A percentile compares a stretch with the other conserved stretches of the same genome.
Conservation (phyloP, 108 stramenopile genomes). For the Epithemia pelagica region DNA sequence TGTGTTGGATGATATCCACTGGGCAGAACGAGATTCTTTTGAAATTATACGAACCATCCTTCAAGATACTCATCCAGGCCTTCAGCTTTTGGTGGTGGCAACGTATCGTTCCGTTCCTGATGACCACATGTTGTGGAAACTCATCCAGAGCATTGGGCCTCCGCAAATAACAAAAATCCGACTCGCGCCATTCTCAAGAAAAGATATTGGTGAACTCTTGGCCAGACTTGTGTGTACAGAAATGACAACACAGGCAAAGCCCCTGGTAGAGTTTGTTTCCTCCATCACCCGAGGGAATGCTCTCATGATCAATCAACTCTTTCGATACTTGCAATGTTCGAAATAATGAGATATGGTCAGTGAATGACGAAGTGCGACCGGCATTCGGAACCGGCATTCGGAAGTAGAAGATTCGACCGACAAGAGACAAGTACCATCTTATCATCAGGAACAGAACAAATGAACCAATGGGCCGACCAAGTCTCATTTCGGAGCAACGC, state of each 20-base stretch:
- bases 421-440: no score
- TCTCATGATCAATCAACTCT: background rate
- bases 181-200: background rate
- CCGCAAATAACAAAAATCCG: background rate
- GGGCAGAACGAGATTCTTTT: background rate
- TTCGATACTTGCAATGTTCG: background rate
- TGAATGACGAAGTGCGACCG: no score
- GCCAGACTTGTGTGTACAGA: background rate
- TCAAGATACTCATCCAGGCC: background rate
- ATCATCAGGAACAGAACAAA: no score
- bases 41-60: background rate
- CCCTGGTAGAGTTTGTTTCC: background rate
- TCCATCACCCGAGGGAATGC: background rate
- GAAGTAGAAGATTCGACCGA: no score
- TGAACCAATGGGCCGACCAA: no score
- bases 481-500: no score
- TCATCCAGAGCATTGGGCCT: background rate
- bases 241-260: background rate
- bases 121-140: background rate
- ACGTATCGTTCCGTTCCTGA: background rate
- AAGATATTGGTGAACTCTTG: background rate
- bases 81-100: background rate
- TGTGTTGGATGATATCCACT: conserved; percentile 1
- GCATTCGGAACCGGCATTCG: no score
- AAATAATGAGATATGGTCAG: no score